Percentiles rank a stretch among this genome's conserved stretches.
Conservation (phyloP, 2,329 filamentous ascomycete species). For the Neopestalotiopsis clavispora region DNA sequence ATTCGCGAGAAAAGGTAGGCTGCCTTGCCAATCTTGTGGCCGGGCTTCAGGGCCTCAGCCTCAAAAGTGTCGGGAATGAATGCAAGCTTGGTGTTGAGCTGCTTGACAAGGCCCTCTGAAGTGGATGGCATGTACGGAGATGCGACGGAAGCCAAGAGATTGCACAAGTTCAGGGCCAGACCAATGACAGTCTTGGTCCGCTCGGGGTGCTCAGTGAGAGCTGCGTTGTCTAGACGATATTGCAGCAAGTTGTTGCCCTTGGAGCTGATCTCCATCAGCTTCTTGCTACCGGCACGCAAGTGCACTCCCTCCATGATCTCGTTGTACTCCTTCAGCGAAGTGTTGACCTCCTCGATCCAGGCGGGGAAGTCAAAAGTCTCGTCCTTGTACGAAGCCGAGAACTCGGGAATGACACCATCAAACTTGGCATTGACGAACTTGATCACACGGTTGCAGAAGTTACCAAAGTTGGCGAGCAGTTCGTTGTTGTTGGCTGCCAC, state of each 20-base stretch:
- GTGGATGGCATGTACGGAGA: conserved; percentile 73
- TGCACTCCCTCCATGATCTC: conserved; percentile 63
- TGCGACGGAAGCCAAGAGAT: conserved; percentile 69
- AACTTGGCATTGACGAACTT: conserved; percentile 81
- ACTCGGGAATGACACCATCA: conserved; percentile 70
- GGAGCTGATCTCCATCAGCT: conserved; percentile 70
- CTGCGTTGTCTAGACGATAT: conserved; percentile 45
- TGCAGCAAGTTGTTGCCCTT: conserved; percentile 60
- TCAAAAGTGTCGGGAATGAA: conserved; percentile 63
- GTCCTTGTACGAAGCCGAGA: conserved; percentile 57
- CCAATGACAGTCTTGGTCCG: conserved; percentile 55
- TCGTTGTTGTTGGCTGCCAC: conserved; percentile 77
- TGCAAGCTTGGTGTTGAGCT: conserved; percentile 59
- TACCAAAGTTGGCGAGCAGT: conserved; percentile 67
- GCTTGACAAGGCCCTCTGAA: conserved; percentile 64
- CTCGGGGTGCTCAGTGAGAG: conserved; percentile 40
- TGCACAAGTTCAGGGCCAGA: conserved; percentile 70
- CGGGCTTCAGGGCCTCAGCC: conserved; percentile 55
- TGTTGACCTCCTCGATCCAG: conserved; percentile 45
- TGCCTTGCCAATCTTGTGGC: conserved; percentile 72
- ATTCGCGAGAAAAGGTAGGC: conserved; percentile 74
- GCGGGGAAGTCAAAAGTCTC: conserved; percentile 53
- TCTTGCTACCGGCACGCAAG: conserved; percentile 59
- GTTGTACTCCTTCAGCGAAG: conserved; percentile 59
- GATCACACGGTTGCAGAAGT: conserved; percentile 73